Percentiles rank a stretch among this genome's conserved stretches.
Conservation (phyloP, 2,329 filamentous ascomycete species). For the Aspergillus ustus region DNA sequence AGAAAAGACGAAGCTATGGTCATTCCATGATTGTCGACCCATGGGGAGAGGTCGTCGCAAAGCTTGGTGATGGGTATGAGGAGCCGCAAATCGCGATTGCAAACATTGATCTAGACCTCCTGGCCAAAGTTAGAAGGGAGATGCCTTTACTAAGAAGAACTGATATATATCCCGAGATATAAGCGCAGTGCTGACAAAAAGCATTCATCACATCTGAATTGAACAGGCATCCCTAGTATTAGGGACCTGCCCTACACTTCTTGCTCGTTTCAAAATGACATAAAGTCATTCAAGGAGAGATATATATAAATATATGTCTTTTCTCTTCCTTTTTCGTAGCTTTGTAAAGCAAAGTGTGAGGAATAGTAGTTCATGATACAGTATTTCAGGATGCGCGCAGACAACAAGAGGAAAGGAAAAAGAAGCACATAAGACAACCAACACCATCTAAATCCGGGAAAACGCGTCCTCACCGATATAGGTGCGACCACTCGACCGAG, state of each 20-base stretch:
- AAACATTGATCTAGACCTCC: constrained; percentile 58
- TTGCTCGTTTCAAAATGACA: not conserved
- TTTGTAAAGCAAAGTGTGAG: constrained; percentile 20
- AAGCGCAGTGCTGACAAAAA: not conserved
- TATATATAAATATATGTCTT: constrained; percentile 15
- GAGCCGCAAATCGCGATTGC: constrained; percentile 55
- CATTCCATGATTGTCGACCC: constrained; percentile 84
- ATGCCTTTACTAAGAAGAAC: constrained; percentile 63
- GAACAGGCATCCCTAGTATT: not conserved
- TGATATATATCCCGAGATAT: constrained; percentile 52
- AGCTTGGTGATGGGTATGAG: constrained; percentile 56
- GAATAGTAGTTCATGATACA: constrained; percentile 25
- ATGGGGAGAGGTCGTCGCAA: constrained; percentile 76
- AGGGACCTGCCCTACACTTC: not conserved
- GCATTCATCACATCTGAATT: not conserved
- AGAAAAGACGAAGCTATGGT: constrained; percentile 80
- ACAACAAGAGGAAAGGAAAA: constrained; percentile 29
- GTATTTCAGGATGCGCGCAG: constrained; percentile 28
- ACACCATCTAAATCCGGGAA: constrained; percentile 40
- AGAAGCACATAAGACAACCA: constrained; percentile 35
- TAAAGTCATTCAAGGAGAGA: not conserved
- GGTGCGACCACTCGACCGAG: constrained; percentile 36
- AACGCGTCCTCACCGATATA: constrained; percentile 36
- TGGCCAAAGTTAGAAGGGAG: constrained; percentile 58
- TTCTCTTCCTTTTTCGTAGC: constrained; percentile 17